Percentiles rank a stretch among this genome's conserved stretches.
Conservation (phyloP, 305 asterid species). For the Lippia alba region DNA sequence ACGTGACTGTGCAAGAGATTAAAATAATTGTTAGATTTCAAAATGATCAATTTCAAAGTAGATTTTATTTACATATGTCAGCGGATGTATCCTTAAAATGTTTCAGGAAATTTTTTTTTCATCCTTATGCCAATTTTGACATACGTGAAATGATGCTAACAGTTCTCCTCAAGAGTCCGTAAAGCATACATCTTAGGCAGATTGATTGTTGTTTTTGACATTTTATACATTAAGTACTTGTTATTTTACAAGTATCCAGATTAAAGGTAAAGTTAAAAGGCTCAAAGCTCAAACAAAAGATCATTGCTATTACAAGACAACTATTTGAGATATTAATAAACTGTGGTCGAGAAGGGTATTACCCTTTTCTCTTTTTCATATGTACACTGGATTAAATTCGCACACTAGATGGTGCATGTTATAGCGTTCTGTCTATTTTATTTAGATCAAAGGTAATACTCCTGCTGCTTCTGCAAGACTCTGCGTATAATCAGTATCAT, state of each 20-base stretch:
- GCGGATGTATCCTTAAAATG: not conserved
- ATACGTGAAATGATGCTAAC: not conserved
- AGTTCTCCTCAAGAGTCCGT: not conserved
- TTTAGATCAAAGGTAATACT: conserved; percentile 4
- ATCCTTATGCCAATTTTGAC: not conserved
- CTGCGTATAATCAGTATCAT: not conserved
- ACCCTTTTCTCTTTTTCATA: not conserved
- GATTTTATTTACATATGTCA: too few species aligned
- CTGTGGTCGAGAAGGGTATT: not conserved
- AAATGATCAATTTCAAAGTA: conserved; percentile 2
- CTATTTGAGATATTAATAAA: not conserved
- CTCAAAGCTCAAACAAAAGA: not conserved
- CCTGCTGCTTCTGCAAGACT: conserved; percentile 5
- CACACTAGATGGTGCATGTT: not conserved
- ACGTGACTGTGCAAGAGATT: conserved; percentile 53
- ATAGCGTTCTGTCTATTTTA: not conserved
- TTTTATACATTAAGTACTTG: not conserved
- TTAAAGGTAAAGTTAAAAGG: not conserved
- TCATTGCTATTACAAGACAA: not conserved
- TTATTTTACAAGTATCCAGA: not conserved
- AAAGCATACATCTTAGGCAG: not conserved
- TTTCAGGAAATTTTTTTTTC: not conserved
- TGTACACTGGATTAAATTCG: not conserved
- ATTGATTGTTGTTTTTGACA: not conserved
- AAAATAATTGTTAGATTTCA: conserved; percentile 19